Evolutionary conservation across 768 basidiomycete species (phyloP).

Genomic region (Agaricus blazei): DNA sequence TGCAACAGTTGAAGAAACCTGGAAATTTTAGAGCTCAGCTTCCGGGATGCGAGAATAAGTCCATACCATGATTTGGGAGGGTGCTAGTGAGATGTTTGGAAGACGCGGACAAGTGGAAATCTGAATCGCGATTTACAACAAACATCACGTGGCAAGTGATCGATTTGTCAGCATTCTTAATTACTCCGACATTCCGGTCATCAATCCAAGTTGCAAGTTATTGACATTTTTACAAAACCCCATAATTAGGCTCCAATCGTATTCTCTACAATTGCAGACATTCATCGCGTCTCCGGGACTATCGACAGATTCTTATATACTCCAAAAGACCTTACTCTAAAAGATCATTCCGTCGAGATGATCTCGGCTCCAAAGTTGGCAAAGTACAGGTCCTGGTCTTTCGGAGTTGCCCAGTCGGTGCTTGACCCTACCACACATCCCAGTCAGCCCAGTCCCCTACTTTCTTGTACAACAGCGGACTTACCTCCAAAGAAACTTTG

Average conservation of each 20-base stretch:
- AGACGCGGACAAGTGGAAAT: not conserved
- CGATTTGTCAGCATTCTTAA: slow-evolving; percentile 3
- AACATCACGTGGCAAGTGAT: slow-evolving; percentile 6
- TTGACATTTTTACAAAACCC: not conserved
- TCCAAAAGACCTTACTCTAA: no score
- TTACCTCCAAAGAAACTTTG: slow-evolving; percentile 68
- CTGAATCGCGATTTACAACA: slow-evolving; percentile 9
- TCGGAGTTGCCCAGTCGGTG: slow-evolving; percentile 48
- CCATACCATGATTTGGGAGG: slow-evolving; percentile 1
- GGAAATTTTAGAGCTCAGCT: not conserved
- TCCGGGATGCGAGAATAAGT: not conserved
- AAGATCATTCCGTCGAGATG: slow-evolving; percentile 2
- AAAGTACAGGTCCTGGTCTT: slow-evolving; percentile 52
- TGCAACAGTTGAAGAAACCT: slow-evolving; percentile 48
- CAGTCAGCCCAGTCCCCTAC: not conserved
- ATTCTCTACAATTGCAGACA: not conserved
- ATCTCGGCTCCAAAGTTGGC: slow-evolving; percentile 59
- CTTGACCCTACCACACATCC: slow-evolving; percentile 31
- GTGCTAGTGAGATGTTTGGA: not conserved
- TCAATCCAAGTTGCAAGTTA: not conserved
- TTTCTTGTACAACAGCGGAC: slow-evolving; percentile 8
- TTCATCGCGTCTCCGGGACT: slow-evolving; percentile 3
- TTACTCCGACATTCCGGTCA: not conserved
- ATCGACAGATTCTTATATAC: not conserved
- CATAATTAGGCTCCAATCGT: not conserved